Evolutionary conservation across 345 rosid species (phyloP).

Genomic region (Salix arbutifolia): DNA sequence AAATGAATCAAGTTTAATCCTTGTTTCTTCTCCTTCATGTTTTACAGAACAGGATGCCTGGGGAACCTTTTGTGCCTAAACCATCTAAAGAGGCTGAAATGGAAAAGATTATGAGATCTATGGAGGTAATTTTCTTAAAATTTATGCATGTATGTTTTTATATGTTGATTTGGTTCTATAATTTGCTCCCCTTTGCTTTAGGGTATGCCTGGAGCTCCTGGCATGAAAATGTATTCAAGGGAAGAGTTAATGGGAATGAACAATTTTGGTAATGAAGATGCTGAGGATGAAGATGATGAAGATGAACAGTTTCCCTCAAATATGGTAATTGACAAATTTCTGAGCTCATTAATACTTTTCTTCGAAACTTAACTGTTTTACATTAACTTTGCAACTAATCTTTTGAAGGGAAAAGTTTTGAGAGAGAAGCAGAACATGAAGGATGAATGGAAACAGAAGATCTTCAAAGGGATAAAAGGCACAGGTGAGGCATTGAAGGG

Average conservation of each 20-base stretch:
- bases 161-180: background rate
- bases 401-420: slow-evolving; percentile 59
- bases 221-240: slow-evolving; percentile 87
- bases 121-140: slow-evolving; percentile 53
- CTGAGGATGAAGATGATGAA: slow-evolving; percentile 66
- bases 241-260: slow-evolving; percentile 78
- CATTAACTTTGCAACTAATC: background rate
- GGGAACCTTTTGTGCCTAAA: slow-evolving; percentile 80
- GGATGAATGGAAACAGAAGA: slow-evolving; percentile 54
- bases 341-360: background rate
- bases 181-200: slow-evolving; percentile 18
- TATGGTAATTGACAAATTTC: slow-evolving; percentile 43
- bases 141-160: background rate
- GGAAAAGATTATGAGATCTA: slow-evolving; percentile 87
- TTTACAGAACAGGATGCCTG: slow-evolving; percentile 70
- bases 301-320: slow-evolving; percentile 70
- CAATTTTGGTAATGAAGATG: slow-evolving; percentile 50
- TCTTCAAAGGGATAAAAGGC: slow-evolving; percentile 44
- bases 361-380: background rate
- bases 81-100: slow-evolving; percentile 95
- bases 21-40: slow-evolving; percentile 3
- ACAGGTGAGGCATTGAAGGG: slow-evolving; percentile 44
- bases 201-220: slow-evolving; percentile 99
- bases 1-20: background rate
- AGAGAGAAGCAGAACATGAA: slow-evolving; percentile 42